phyloP scores from a whole-genome alignment of 129 eudicot genomes.

The Kitagawia praeruptora region DNA sequence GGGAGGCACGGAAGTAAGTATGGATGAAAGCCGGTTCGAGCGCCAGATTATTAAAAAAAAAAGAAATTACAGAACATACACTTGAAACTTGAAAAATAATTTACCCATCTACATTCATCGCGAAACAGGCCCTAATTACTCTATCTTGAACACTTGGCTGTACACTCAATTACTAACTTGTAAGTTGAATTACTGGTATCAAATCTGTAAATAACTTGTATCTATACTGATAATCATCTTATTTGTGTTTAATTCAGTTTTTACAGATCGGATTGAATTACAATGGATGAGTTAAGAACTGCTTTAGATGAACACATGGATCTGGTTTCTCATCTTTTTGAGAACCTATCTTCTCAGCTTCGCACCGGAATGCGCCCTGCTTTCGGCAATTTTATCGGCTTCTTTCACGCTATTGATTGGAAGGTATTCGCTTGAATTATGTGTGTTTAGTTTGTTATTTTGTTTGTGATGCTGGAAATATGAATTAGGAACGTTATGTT shows the following conservation, averaged over 20 bases:
- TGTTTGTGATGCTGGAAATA: not conserved
- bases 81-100: too few species aligned
- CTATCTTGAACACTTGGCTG: too few species aligned
- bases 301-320: slow-evolving; percentile 3
- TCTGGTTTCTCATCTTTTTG: not conserved
- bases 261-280: not conserved
- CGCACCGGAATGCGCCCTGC: slow-evolving; percentile 1
- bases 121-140: too few species aligned
- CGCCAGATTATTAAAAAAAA: too few species aligned
- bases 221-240: not conserved
- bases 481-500: not conserved
- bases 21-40: too few species aligned
- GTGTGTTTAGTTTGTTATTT: not conserved
- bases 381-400: not conserved
- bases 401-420: slow-evolving; percentile 1
- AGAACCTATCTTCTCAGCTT: not conserved
- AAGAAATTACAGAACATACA: too few species aligned
- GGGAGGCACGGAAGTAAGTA: too few species aligned
- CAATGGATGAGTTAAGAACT: not conserved
- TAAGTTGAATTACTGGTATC: not conserved
- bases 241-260: not conserved
- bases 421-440: not conserved
- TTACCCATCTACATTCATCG: too few species aligned
- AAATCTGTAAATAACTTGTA: not conserved
- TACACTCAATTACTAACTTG: not conserved